Conservation (phyloP, 805 yeast genomes). For the Grigorovia transvaalensis region DNA sequence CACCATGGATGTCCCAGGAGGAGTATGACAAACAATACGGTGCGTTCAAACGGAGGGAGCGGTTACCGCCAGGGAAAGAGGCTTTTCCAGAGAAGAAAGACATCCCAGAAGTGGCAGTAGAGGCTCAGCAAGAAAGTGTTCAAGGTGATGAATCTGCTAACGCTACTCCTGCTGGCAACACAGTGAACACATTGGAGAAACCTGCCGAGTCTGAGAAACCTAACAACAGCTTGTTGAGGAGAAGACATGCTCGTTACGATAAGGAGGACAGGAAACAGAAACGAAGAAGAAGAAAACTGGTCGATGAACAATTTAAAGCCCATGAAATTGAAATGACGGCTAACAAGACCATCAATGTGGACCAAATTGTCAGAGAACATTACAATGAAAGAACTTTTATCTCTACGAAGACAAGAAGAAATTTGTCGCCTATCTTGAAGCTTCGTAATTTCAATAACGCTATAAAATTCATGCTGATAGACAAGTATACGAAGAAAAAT, state of each 20-base stretch:
- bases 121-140: not conserved
- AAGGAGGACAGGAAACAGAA: slow-evolving; percentile 26
- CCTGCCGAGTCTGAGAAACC: slow-evolving; percentile 4
- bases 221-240: slow-evolving; percentile 14
- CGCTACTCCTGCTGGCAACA: not conserved
- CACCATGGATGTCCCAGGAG: slow-evolving; percentile 31
- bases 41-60: slow-evolving; percentile 5
- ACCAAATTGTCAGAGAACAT: slow-evolving; percentile 66
- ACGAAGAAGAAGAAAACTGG: slow-evolving; percentile 22
- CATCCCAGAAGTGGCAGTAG: not conserved
- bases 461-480: slow-evolving; percentile 75
- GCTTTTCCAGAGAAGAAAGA: not conserved
- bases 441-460: slow-evolving; percentile 85
- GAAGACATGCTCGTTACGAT: slow-evolving; percentile 24
- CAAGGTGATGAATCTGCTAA: not conserved
- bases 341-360: slow-evolving; percentile 35
- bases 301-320: slow-evolving; percentile 27
- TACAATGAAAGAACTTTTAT: slow-evolving; percentile 76
- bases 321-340: slow-evolving; percentile 30
- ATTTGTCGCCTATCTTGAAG: slow-evolving; percentile 73
- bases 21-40: slow-evolving; percentile 28
- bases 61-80: not conserved
- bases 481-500: slow-evolving; percentile 48
- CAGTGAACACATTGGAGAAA: not conserved
- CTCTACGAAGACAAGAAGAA: slow-evolving; percentile 51